phyloP scores from a whole-genome alignment of 2,329 filamentous ascomycete genomes.

The Neobulgaria alba region DNA sequence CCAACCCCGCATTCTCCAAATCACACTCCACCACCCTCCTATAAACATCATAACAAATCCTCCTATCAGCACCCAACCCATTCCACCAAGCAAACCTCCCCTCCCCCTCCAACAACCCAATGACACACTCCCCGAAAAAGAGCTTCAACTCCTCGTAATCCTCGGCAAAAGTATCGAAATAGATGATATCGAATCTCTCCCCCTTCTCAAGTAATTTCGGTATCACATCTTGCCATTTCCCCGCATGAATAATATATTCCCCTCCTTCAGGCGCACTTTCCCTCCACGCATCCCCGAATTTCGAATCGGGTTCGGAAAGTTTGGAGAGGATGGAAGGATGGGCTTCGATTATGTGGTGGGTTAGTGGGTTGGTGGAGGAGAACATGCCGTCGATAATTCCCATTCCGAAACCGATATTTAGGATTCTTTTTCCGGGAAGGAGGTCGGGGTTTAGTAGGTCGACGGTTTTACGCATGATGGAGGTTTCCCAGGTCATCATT shows the following conservation, averaged over 20 bases:
- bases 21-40: slow-evolving; percentile 88
- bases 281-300: slow-evolving; percentile 50
- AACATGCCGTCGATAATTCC: slow-evolving; percentile 78
- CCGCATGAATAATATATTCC: slow-evolving; percentile 57
- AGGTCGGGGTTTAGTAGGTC: slow-evolving; percentile 49
- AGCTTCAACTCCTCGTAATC: slow-evolving; percentile 76
- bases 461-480: slow-evolving; percentile 75
- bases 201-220: slow-evolving; percentile 59
- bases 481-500: slow-evolving; percentile 90
- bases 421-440: slow-evolving; percentile 52
- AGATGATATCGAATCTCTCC: slow-evolving; percentile 75
- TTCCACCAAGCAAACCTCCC: slow-evolving; percentile 85
- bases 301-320: slow-evolving; percentile 33
- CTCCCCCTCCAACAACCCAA: slow-evolving; percentile 61
- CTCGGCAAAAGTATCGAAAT: slow-evolving; percentile 97
- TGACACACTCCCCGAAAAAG: slow-evolving; percentile 84
- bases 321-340: slow-evolving; percentile 68
- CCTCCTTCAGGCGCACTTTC: slow-evolving; percentile 48
- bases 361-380: slow-evolving; percentile 53
- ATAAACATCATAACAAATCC: slow-evolving; percentile 94
- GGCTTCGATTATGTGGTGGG: slow-evolving; percentile 81
- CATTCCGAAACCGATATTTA: slow-evolving; percentile 89
- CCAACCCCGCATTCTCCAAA: slow-evolving; percentile 77
- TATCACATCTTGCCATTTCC: slow-evolving; percentile 75
- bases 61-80: slow-evolving; percentile 83